Evolutionary conservation across 2,329 filamentous ascomycete genomes (phyloP).

Genomic region (Aspergillus luchuensis): DNA sequence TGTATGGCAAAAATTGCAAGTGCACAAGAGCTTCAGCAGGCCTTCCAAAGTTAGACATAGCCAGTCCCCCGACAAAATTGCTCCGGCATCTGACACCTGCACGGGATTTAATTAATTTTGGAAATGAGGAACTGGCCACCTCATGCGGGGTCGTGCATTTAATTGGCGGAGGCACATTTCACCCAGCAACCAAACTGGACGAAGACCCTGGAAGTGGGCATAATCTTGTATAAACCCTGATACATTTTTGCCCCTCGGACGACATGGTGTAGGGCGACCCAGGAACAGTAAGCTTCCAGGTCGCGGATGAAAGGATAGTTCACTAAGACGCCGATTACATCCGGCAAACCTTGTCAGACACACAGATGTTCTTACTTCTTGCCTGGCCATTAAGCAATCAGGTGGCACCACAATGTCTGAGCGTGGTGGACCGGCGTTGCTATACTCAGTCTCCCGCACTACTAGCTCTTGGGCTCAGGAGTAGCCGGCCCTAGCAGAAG

Average conservation of each 20-base stretch:
- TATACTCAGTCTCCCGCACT: slow-evolving; percentile 1
- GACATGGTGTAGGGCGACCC: neutral
- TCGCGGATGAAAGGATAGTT: slow-evolving; percentile 6
- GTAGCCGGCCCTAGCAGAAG: neutral
- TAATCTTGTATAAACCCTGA: neutral
- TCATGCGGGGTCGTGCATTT: slow-evolving; percentile 4
- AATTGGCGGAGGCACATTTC: slow-evolving; percentile 5
- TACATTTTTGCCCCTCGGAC: neutral
- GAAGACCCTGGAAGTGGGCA: neutral
- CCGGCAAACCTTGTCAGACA: neutral
- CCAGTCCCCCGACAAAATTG: neutral
- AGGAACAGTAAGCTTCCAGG: slow-evolving; percentile 8
- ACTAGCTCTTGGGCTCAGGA: neutral
- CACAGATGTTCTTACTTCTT: neutral
- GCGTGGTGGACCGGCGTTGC: neutral
- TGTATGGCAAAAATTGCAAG: neutral
- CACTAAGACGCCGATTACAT: neutral
- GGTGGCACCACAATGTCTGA: neutral
- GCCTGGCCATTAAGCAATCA: neutral
- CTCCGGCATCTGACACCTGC: neutral
- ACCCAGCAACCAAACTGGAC: neutral
- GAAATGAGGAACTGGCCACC: neutral
- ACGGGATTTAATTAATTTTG: slow-evolving; percentile 10
- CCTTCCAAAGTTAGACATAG: neutral
- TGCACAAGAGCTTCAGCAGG: neutral